A percentile compares a stretch with the other conserved stretches of the same genome.
Conservation (phyloP, 495 filamentous ascomycete genomes). For the Thermothielavioides terrestris region DNA sequence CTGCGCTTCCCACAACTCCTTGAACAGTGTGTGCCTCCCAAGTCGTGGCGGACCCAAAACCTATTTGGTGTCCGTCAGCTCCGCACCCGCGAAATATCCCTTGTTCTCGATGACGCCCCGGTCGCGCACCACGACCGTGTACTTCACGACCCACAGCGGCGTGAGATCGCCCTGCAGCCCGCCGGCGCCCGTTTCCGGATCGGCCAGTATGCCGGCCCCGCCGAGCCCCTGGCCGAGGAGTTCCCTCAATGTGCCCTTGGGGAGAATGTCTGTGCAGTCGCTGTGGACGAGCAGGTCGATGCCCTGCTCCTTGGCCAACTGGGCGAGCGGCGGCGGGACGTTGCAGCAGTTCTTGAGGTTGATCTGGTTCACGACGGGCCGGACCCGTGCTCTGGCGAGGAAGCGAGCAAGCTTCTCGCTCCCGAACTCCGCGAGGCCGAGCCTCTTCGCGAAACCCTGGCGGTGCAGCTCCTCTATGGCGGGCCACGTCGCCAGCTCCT, state of each 20-base stretch:
- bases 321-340: slow-evolving; percentile 78
- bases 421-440: slow-evolving; percentile 89
- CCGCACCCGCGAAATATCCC: slow-evolving; percentile 85
- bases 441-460: slow-evolving; percentile 57
- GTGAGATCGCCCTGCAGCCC: slow-evolving; percentile 65
- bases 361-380: slow-evolving; percentile 88
- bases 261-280: slow-evolving; percentile 86
- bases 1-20: slow-evolving; percentile 1
- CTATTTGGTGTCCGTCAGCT: slow-evolving; percentile 38
- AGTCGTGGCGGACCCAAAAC: background rate
- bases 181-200: slow-evolving; percentile 34
- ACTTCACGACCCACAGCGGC: slow-evolving; percentile 94
- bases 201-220: slow-evolving; percentile 59
- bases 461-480: slow-evolving; percentile 67
- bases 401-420: slow-evolving; percentile 61
- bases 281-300: slow-evolving; percentile 92
- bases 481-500: slow-evolving; percentile 55
- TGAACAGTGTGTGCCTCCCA: background rate
- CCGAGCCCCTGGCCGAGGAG: slow-evolving; percentile 60
- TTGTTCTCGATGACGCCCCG: slow-evolving; percentile 98
- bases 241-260: slow-evolving; percentile 72
- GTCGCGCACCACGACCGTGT: slow-evolving; percentile 93
- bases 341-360: slow-evolving; percentile 95
- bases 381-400: slow-evolving; percentile 51
- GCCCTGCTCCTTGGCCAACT: slow-evolving; percentile 71